These are phyloP conservation scores for Rutstroemia sp. DNA, from an alignment of 2,329 filamentous ascomycete genomes.

Conservation along the genomic window DNA sequence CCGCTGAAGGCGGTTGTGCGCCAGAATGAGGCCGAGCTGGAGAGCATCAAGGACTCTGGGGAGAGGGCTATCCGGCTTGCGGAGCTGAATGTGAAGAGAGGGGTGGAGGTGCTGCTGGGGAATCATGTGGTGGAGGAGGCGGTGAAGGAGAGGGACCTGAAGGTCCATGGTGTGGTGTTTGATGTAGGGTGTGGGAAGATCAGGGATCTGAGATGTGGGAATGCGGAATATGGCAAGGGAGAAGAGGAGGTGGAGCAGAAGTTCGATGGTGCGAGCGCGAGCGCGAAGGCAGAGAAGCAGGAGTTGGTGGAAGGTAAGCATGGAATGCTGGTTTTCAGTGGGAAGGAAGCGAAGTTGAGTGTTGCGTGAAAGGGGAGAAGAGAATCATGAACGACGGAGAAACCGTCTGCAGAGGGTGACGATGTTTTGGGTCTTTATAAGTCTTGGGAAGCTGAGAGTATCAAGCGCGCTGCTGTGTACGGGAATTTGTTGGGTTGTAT, in stretches of 20 bases:
- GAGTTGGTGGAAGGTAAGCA: constrained; percentile 36
- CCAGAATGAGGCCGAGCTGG: constrained; percentile 47
- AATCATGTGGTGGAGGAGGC: constrained; percentile 65
- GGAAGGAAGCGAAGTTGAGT: constrained; percentile 33
- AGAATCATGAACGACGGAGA: background rate
- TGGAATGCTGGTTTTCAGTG: constrained; percentile 43
- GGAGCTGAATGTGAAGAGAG: constrained; percentile 68
- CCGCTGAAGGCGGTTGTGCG: constrained; percentile 40
- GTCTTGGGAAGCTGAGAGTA: too few relatives aligned
- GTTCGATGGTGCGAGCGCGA: constrained; percentile 19
- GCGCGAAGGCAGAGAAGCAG: background rate
- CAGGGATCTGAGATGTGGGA: constrained; percentile 40
- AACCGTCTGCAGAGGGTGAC: constrained; percentile 20
- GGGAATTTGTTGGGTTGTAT: too few relatives aligned
- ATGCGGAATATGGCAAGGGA: constrained; percentile 13
- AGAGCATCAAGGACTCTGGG: constrained; percentile 43
- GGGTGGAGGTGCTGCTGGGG: constrained; percentile 59
- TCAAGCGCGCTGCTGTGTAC: too few relatives aligned
- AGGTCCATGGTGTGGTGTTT: constrained; percentile 73
- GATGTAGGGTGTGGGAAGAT: constrained; percentile 48
- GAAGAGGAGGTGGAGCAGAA: constrained; percentile 28
- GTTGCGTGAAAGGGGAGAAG: background rate
- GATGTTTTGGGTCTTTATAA: background rate
- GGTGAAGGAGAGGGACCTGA: constrained; percentile 59
- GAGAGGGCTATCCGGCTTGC: constrained; percentile 55